Conservation (phyloP, 805 yeast species). For the Ogataea trehaloabstinens region DNA sequence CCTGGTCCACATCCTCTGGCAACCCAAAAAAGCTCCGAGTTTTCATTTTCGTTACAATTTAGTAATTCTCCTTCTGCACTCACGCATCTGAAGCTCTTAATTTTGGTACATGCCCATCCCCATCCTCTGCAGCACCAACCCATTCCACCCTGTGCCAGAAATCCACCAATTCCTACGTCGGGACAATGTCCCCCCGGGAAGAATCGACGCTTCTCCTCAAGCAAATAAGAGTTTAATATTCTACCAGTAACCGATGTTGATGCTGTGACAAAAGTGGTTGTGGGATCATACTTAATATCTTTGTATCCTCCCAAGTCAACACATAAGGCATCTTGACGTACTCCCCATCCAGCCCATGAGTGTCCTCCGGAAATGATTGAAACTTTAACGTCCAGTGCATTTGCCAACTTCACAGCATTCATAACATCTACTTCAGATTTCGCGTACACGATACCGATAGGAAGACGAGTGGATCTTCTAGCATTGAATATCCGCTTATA, state of each 20-base stretch:
- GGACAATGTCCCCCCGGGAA: constrained; percentile 12
- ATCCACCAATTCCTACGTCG: constrained; percentile 12
- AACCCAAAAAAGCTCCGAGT: constrained; percentile 10
- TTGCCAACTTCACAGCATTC: constrained; percentile 10
- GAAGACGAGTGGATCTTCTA: constrained; percentile 8
- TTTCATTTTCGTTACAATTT: constrained; percentile 9
- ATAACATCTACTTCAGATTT: constrained; percentile 7
- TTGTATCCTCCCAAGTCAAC: constrained; percentile 8
- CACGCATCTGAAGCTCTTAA: constrained; percentile 8
- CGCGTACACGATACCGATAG: constrained; percentile 5
- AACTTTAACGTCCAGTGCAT: constrained; percentile 6
- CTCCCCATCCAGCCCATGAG: constrained; percentile 14
- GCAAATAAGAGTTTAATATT: constrained; percentile 1
- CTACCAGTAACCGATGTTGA: constrained; percentile 8
- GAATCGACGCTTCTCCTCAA: constrained; percentile 5
- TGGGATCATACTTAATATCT: constrained; percentile 4
- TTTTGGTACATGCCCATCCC: constrained; percentile 11
- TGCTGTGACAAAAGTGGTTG: constrained; percentile 5
- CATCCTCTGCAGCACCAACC: constrained; percentile 13
- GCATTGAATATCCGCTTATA: constrained; percentile 10
- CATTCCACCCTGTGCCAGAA: constrained; percentile 12
- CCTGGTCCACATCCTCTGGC: constrained; percentile 14
- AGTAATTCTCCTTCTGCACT: constrained; percentile 6
- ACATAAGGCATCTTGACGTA: constrained; percentile 8
- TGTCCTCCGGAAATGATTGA: constrained; percentile 12